Base-by-base conservation (phyloP, 768 basidiomycete genomes). In the Boletus insuetus region DNA sequence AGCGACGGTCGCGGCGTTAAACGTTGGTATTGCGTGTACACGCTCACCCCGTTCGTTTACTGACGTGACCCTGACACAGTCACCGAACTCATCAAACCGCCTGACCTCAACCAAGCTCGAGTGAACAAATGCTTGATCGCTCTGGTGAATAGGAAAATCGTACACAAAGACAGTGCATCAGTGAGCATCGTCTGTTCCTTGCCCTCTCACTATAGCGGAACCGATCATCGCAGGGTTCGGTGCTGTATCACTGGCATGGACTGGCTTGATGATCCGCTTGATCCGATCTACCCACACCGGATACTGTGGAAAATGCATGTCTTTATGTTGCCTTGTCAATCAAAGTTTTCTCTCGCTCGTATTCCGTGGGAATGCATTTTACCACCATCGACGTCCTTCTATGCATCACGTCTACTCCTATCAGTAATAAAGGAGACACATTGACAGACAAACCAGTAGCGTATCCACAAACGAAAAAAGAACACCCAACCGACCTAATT, bases 101-200 rank as follows among this genome's bases (percentile, higher is more conserved):
- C 92, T 0, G 90, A 93, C 58, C 79, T 96, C 37, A 91, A 86
- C 49, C 94, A 96, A 74, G 89, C 93, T 9, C 81, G 90, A 41
- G 94, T 93, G 40, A 96, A 97, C 71, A 95, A 93, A 69, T 96
- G 93, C 62, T 77, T 98, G 37, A 93, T 98, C 49, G 91, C 93
- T 2, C 76, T 98, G 8, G 93, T 95, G 5, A 88, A 87, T 65
- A 80, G 91, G 46, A 96, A 95, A 66, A 80, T 91, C 19, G 89
- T 94, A 1, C 77, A 75, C 53, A 95, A 94, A 70, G 85, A 89
- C 41, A 89, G 78, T 46, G 75, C 74, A 46, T 81, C 84, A 3
- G 85, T 86, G 54, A 47, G 83, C 62, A 37, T 8, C 0, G 3
- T 3, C 9, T 14, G 0, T 40, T 8, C 10, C 11, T 41, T 16